Evolutionary conservation across 108 stramenopile genomes (phyloP).

Genomic region (Epipyxis sp.): DNA sequence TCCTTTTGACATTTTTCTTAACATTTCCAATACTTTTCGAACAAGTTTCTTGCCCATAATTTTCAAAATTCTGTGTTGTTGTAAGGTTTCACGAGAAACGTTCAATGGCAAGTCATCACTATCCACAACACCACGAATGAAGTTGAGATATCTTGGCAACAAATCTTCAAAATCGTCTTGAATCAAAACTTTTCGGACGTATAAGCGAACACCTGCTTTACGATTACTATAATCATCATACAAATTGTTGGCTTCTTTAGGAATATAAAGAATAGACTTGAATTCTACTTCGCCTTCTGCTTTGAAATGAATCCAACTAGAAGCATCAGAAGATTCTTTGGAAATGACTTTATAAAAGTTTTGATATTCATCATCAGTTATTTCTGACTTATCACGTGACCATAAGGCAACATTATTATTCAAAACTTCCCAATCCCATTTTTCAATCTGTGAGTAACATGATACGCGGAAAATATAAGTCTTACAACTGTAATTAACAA

Average conservation of each 20-base stretch:
- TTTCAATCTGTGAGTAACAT: background rate
- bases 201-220: constrained; percentile 65
- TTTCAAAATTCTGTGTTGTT: constrained; percentile 83
- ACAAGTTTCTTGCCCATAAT: constrained; percentile 99
- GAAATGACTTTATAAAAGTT: constrained; percentile 69
- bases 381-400: constrained; percentile 88
- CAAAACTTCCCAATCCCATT: constrained; percentile 75
- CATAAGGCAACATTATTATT: constrained; percentile 95
- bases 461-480: background rate
- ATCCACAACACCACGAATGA: constrained; percentile 96
- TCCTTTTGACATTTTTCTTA: constrained; percentile 72
- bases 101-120: constrained; percentile 99
- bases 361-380: constrained; percentile 97
- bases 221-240: constrained; percentile 63
- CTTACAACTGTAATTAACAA: constrained; percentile 21
- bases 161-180: constrained; percentile 93
- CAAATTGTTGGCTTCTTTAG: constrained; percentile 60
- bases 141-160: constrained; percentile 88
- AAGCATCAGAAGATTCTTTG: constrained; percentile 67
- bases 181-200: constrained; percentile 98
- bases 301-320: constrained; percentile 92
- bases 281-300: constrained; percentile 99
- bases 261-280: constrained; percentile 92
- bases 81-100: constrained; percentile 97
- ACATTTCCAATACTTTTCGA: constrained; percentile 93